Conservation (phyloP, 495 filamentous ascomycete species). For the Elasticomyces elasticus region DNA sequence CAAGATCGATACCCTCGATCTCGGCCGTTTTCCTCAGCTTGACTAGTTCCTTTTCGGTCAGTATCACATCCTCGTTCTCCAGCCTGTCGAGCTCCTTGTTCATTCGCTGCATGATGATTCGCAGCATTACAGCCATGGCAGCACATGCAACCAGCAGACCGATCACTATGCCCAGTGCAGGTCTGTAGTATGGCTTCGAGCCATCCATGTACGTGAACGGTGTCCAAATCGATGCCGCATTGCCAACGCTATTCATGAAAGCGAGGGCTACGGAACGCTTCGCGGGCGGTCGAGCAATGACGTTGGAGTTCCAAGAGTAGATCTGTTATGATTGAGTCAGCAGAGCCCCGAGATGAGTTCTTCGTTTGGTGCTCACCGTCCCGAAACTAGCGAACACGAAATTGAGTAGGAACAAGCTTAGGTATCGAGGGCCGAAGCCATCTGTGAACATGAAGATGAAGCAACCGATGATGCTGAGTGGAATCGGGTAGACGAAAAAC, state of each 20-base stretch:
- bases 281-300: conserved; percentile 43
- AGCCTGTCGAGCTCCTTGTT: background rate
- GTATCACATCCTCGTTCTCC: conserved; percentile 20
- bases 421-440: conserved; percentile 41
- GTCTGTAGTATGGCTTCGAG: conserved; percentile 34
- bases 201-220: conserved; percentile 39
- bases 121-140: conserved; percentile 9
- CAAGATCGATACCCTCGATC: conserved; percentile 40
- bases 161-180: conserved; percentile 40
- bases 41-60: conserved; percentile 36
- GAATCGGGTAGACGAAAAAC: conserved; percentile 43
- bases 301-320: conserved; percentile 44
- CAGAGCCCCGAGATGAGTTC: background rate
- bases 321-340: conserved; percentile 18
- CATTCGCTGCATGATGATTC: background rate
- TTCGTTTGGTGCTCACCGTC: conserved; percentile 25
- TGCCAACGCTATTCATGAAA: conserved; percentile 46
- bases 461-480: conserved; percentile 42
- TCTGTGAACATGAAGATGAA: conserved; percentile 41
- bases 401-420: conserved; percentile 46
- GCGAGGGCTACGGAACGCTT: conserved; percentile 46
- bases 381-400: conserved; percentile 45
- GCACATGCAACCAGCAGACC: too few relatives aligned
- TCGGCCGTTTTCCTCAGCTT: conserved; percentile 39
- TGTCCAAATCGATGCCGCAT: conserved; percentile 46